Evolutionary conservation across 2,329 filamentous ascomycete genomes (phyloP), one percentile per base, ranked within the genome.

Genomic region (Lasiodiplodia citricola): DNA sequence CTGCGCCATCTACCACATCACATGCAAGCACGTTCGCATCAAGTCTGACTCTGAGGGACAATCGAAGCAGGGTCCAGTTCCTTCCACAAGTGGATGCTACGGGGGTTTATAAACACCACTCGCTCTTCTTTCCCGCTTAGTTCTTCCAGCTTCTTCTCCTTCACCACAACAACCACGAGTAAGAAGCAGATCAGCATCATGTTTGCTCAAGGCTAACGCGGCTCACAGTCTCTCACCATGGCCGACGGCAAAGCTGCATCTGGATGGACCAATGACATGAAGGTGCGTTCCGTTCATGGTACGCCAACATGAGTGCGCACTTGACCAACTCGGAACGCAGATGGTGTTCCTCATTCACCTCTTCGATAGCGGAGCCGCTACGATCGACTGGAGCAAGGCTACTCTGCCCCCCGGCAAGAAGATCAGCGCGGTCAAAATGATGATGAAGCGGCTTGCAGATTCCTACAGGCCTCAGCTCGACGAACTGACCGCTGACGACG

Each of bases 351-450:
- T 52, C 18, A 4, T 65, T 2, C 31, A 54, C 35, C 28, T 65
- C 7, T 31, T 65, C 18, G 62, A 65, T n/a, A 21, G 23, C 21
- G 62, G 62, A n/a, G 47, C 62, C 14, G 50, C 50, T 14, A 65
- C 44, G 47, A 65, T 65, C 47, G 47, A 65, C 47, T 65, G 62
- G 47, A 21, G 16, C n/a, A 35, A 31, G 11, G 62, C 37, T 5
- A 65, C 44, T 14, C 18, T 54, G 11, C 62, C 62, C n/a, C n/a
- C 41, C 3, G 62, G 62, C 25, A 65, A 54, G 47, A 65, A 31
- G 5, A 28, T 25, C 6, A n/a, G 14, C n/a, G 62, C 62, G 2
- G 21, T 21, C 5, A 54, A 18, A 23, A 52, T 37, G 47, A 65
- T 65, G 62, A 51, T 65, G 18, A 51, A n/a, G 62, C 38, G 62